Percentiles rank a stretch among this genome's conserved stretches.
These are phyloP conservation scores for Boletus patriciae DNA, from an alignment of 768 basidiomycete genomes.

Conservation along the genomic window DNA sequence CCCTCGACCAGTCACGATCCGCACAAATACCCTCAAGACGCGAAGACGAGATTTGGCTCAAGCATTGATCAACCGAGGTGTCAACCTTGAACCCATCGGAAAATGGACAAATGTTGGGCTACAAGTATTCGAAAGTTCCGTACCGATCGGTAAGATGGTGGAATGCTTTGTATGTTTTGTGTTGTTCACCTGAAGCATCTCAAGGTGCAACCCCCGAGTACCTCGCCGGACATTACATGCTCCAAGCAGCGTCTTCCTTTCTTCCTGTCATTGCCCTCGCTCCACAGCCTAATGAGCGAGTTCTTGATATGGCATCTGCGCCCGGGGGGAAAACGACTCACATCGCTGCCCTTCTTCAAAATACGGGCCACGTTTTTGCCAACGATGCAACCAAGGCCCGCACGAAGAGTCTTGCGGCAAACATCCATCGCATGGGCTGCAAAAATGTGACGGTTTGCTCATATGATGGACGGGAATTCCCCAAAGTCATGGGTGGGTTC, in stretches of 20 bases:
- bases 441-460: slow-evolving; percentile 97
- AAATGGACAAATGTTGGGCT: slow-evolving; percentile 99
- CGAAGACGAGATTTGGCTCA: slow-evolving; percentile 94
- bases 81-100: slow-evolving; percentile 96
- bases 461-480: slow-evolving; percentile 96
- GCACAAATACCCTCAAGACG: slow-evolving; percentile 94
- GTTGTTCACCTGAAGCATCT: background rate
- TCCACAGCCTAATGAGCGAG: slow-evolving; percentile 89
- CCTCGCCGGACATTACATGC: slow-evolving; percentile 98
- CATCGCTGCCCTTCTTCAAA: slow-evolving; percentile 94
- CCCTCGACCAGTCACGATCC: slow-evolving; percentile 94
- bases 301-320: slow-evolving; percentile 98
- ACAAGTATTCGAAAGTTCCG: slow-evolving; percentile 96
- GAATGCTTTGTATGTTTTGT: background rate
- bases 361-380: slow-evolving; percentile 96
- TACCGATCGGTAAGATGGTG: slow-evolving; percentile 73
- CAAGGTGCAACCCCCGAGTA: slow-evolving; percentile 96
- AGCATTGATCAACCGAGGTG: slow-evolving; percentile 90
- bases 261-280: slow-evolving; percentile 96
- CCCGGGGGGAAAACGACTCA: slow-evolving; percentile 99
- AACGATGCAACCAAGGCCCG: slow-evolving; percentile 95
- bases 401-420: slow-evolving; percentile 95
- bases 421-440: slow-evolving; percentile 95
- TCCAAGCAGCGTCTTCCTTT: slow-evolving; percentile 98
- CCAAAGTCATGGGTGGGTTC: slow-evolving; percentile 98